phyloP scores from a whole-genome alignment of 2,329 filamentous ascomycete species.

The Ustulina deusta region DNA sequence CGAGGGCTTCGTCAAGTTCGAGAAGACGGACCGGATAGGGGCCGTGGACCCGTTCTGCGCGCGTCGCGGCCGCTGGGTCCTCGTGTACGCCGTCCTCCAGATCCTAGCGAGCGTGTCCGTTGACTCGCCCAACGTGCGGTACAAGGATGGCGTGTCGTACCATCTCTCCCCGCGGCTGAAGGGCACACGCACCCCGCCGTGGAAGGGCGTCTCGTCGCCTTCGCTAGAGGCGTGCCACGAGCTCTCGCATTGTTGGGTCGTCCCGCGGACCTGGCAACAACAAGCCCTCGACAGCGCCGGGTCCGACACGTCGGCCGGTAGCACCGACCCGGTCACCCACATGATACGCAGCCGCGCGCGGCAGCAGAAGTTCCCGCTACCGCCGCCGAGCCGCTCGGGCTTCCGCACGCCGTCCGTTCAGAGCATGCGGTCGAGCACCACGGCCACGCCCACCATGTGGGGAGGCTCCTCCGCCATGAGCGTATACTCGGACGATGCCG shows the following conservation, averaged over 20 bases:
- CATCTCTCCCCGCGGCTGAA: constrained; percentile 67
- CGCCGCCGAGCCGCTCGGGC: constrained; percentile 34
- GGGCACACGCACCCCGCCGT: constrained; percentile 65
- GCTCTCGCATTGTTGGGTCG: constrained; percentile 65
- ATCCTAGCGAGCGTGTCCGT: constrained; percentile 69
- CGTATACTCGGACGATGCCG: constrained; percentile 47
- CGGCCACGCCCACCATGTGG: constrained; percentile 45
- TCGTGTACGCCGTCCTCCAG: constrained; percentile 71
- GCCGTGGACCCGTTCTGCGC: constrained; percentile 66
- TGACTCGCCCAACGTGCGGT: constrained; percentile 65
- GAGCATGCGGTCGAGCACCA: constrained; percentile 41
- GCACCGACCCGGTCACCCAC: constrained; percentile 42
- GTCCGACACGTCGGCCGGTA: constrained; percentile 39
- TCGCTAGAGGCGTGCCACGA: constrained; percentile 59
- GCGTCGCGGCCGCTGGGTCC: constrained; percentile 69
- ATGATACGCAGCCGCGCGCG: constrained; percentile 47
- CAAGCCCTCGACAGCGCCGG: constrained; percentile 41
- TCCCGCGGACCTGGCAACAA: constrained; percentile 56
- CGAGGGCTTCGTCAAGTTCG: constrained; percentile 67
- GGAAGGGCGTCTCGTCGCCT: constrained; percentile 56
- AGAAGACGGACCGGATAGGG: constrained; percentile 64
- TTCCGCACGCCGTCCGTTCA: constrained; percentile 32
- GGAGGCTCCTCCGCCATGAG: constrained; percentile 48
- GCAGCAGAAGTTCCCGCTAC: constrained; percentile 41
- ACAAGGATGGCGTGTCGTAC: constrained; percentile 65